phyloP scores from a whole-genome alignment of 352 stramenopile genomes.

The Halophytophthora polymorphica region DNA sequence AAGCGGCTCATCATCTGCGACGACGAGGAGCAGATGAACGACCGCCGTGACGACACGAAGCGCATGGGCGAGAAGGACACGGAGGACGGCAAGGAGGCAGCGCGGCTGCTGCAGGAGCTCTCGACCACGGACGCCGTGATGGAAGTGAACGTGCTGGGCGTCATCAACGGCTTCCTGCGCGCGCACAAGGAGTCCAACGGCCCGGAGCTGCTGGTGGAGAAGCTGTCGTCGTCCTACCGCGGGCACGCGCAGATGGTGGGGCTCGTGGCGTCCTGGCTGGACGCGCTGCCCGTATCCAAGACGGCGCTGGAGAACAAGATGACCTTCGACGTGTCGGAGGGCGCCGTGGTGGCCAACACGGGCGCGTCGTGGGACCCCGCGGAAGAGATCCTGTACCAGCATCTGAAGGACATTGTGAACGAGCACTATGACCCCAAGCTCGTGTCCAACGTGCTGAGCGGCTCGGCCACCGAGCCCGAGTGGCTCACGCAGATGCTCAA shows the following conservation, averaged over 20 bases:
- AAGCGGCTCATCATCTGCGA: conserved; percentile 84
- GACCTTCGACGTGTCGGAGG: conserved; percentile 69
- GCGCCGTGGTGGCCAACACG: conserved; percentile 54
- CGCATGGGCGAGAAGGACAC: conserved; percentile 59
- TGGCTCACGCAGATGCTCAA: conserved; percentile 85
- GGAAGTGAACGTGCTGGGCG: conserved; percentile 70
- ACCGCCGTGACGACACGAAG: conserved; percentile 8
- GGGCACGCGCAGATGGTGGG: conserved; percentile 87
- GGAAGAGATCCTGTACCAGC: conserved; percentile 74
- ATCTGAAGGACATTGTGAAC: conserved; percentile 73
- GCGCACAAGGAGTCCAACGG: conserved; percentile 77
- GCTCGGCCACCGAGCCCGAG: conserved; percentile 64
- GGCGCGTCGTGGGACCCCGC: conserved; percentile 71
- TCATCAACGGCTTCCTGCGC: conserved; percentile 85
- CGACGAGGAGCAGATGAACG: conserved; percentile 47
- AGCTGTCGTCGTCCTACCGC: conserved; percentile 83
- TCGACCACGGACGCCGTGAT: conserved; percentile 80
- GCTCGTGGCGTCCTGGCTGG: conserved; percentile 80
- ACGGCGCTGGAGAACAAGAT: conserved; percentile 70
- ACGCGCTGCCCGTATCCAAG: conserved; percentile 56
- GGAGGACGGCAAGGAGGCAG: conserved; percentile 75
- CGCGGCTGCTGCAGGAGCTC: conserved; percentile 59
- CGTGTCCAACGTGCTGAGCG: conserved; percentile 84
- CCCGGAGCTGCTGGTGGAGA: conserved; percentile 82
- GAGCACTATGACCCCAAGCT: conserved; percentile 85